phyloP scores from a whole-genome alignment of 2,329 filamentous ascomycete genomes.

The Aspergillus ibericus region DNA sequence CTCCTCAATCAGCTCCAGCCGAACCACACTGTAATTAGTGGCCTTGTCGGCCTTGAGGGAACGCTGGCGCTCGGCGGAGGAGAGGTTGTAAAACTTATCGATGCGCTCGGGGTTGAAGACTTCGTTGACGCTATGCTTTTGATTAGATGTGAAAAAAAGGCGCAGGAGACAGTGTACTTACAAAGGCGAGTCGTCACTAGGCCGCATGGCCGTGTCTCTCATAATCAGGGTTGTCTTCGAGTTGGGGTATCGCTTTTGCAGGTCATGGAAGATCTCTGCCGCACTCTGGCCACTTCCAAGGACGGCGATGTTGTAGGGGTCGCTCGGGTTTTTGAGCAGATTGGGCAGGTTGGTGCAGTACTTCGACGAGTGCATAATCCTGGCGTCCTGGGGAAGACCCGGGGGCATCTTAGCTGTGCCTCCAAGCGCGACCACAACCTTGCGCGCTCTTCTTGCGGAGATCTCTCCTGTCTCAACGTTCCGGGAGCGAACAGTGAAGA shows the following conservation, averaged over 20 bases:
- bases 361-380: conserved; percentile 84
- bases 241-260: conserved; percentile 80
- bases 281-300: conserved; percentile 89
- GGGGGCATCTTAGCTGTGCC: conserved; percentile 70
- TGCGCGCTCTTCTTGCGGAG: conserved; percentile 43
- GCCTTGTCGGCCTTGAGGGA: conserved; percentile 69
- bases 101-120: conserved; percentile 90
- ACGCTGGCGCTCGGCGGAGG: conserved; percentile 61
- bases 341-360: conserved; percentile 58
- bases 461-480: conserved; percentile 53
- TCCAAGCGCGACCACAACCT: conserved; percentile 65
- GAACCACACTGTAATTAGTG: conserved; percentile 94
- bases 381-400: conserved; percentile 66
- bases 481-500: conserved; percentile 67
- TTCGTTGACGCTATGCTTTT: conserved; percentile 75
- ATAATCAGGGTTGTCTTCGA: conserved; percentile 76
- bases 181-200: conserved; percentile 96
- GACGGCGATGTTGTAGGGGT: conserved; percentile 72
- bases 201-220: conserved; percentile 77
- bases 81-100: conserved; percentile 70
- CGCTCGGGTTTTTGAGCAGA: conserved; percentile 40
- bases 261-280: conserved; percentile 90
- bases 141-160: conserved; percentile 6
- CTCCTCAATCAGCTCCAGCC: conserved; percentile 83
- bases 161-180: conserved; percentile 47